phyloP scores from a whole-genome alignment of 176 grass and related monocot species.

The Echinochloa phyllopogon region DNA sequence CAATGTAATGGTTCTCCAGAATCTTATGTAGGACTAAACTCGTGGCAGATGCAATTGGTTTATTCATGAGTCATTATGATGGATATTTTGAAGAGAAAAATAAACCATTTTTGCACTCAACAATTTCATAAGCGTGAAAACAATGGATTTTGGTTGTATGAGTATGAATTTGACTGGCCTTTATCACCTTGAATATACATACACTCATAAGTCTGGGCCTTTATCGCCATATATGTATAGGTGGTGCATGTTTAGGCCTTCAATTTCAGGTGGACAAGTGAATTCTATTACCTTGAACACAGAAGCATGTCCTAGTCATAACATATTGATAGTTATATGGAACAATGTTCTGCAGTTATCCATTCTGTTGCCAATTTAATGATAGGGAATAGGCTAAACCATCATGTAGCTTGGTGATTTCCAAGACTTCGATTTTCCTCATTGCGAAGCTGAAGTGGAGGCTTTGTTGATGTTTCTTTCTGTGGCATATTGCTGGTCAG shows the following conservation, averaged over 20 bases:
- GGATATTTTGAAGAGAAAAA: background rate
- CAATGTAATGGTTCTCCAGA: background rate
- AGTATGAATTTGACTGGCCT: background rate
- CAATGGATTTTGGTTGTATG: background rate
- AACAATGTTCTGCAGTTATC: background rate
- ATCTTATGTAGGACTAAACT: slow-evolving; percentile 10
- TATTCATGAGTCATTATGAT: background rate
- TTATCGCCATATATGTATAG: background rate
- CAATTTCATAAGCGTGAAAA: background rate
- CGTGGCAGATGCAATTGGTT: background rate
- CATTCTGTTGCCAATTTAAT: background rate
- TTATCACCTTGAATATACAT: background rate
- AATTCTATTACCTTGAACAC: background rate
- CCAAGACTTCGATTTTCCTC: slow-evolving; percentile 13
- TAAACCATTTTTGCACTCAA: background rate
- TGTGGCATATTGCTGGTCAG: background rate
- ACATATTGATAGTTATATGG: background rate
- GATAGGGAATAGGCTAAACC: background rate
- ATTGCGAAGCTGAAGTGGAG: background rate
- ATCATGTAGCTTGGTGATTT: background rate
- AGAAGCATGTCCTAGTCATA: background rate
- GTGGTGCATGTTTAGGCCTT: background rate
- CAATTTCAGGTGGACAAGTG: background rate
- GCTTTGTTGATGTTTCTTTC: slow-evolving; percentile 14
- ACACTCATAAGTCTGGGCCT: background rate